Percentiles rank a stretch among this genome's conserved stretches.
phyloP scores from a whole-genome alignment of 306 rosid genomes.

The Parietaria judaica region DNA sequence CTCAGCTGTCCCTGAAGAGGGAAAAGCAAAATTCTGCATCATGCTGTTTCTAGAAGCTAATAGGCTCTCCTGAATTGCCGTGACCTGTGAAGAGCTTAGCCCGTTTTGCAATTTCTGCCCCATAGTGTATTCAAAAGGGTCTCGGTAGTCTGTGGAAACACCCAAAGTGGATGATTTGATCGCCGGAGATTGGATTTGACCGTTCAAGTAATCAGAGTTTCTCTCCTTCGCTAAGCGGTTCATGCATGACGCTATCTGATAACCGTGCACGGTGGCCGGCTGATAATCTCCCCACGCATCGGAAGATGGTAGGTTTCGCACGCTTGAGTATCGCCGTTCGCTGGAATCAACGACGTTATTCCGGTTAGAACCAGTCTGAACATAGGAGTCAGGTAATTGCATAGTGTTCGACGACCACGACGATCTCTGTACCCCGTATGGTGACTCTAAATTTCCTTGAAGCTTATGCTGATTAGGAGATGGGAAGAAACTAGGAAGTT shows the following conservation, averaged over 20 bases:
- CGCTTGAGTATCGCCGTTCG: constrained; percentile 63
- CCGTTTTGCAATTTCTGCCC: constrained; percentile 65
- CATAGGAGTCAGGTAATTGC: constrained; percentile 45
- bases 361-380: constrained; percentile 31
- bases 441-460: constrained; percentile 50
- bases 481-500: constrained; percentile 29
- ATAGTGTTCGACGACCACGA: constrained; percentile 46
- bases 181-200: constrained; percentile 36
- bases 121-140: constrained; percentile 47
- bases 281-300: constrained; percentile 67
- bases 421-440: constrained; percentile 45
- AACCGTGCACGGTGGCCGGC: constrained; percentile 79
- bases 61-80: constrained; percentile 39
- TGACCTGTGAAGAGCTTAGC: constrained; percentile 41
- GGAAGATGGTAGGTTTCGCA: constrained; percentile 55
- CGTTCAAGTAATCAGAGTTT: constrained; percentile 41
- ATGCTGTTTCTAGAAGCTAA: constrained; percentile 41
- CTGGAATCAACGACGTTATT: constrained; percentile 30
- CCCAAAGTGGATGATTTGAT: constrained; percentile 40
- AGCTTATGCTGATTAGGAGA: constrained; percentile 34
- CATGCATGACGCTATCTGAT: constrained; percentile 56
- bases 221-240: constrained; percentile 38
- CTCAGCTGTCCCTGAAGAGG: constrained; percentile 41
- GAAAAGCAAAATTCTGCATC: constrained; percentile 44
- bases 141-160: constrained; percentile 44